These are phyloP conservation scores for Tolypocladium ophioglossoides DNA, from an alignment of 2,329 filamentous ascomycete species.

Conservation along the genomic window DNA sequence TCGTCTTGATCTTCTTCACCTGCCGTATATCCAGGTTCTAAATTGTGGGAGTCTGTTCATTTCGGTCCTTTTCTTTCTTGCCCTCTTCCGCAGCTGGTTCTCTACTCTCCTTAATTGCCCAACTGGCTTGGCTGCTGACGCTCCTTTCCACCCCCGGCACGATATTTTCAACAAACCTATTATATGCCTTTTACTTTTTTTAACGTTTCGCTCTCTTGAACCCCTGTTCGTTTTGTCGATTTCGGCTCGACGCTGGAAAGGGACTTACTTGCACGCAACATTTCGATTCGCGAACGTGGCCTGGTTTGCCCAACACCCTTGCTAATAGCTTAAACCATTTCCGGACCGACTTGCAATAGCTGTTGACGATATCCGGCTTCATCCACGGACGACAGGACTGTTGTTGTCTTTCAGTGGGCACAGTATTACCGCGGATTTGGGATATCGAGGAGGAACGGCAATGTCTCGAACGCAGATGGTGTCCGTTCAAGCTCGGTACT, in stretches of 20 bases:
- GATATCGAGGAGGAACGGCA: background rate
- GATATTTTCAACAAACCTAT: background rate
- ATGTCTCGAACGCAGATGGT: slow-evolving; percentile 43
- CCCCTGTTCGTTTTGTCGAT: background rate
- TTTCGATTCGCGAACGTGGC: background rate
- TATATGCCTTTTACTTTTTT: background rate
- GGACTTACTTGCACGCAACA: background rate
- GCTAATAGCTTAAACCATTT: background rate
- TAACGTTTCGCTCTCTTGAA: background rate
- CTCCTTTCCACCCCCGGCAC: slow-evolving; percentile 28
- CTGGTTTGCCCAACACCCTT: background rate
- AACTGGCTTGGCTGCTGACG: slow-evolving; percentile 49
- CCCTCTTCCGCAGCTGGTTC: slow-evolving; percentile 20
- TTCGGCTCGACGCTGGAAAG: background rate
- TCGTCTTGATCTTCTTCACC: background rate
- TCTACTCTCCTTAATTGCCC: slow-evolving; percentile 28
- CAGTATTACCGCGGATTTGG: too few relatives aligned
- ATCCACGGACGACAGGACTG: background rate
- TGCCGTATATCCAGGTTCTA: background rate
- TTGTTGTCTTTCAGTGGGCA: background rate
- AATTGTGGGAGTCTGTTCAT: background rate
- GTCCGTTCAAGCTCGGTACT: slow-evolving; percentile 33
- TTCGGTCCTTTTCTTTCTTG: background rate
- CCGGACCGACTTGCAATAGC: background rate
- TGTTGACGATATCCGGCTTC: background rate